Evolutionary conservation across 192 early-diverging fungal genomes (phyloP).

Genomic region (Entomortierella parvispora): DNA sequence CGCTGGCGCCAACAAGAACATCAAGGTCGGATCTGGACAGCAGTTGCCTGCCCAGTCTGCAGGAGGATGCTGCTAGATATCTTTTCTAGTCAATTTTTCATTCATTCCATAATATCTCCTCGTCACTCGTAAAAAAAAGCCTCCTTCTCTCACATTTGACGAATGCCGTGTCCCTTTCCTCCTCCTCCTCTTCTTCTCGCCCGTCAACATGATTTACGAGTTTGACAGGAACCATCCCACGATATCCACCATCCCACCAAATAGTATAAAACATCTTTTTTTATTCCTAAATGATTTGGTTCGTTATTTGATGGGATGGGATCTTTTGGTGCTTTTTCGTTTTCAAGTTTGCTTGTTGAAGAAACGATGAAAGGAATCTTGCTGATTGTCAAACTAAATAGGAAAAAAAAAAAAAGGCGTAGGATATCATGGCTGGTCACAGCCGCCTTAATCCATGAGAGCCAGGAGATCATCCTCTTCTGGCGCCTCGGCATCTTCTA

Average conservation of each 20-base stretch:
- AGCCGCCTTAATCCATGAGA: constrained; percentile 38
- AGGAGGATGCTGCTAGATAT: constrained; percentile 67
- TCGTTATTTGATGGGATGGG: too few relatives aligned
- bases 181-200: too few relatives aligned
- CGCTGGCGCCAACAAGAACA: constrained; percentile 55
- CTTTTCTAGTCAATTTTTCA: constrained; percentile 12
- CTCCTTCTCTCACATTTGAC: background rate
- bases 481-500: constrained; percentile 12
- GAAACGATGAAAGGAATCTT: too few relatives aligned
- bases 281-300: too few relatives aligned
- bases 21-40: constrained; percentile 58
- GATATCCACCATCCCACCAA: too few relatives aligned
- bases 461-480: constrained; percentile 43
- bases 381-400: too few relatives aligned
- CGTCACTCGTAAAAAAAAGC: background rate
- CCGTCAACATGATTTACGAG: too few relatives aligned
- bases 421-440: background rate
- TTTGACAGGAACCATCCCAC: too few relatives aligned
- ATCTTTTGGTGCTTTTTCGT: too few relatives aligned
- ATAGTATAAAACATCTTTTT: too few relatives aligned
- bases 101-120: background rate
- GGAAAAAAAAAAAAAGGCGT: too few relatives aligned
- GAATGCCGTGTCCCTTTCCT: background rate
- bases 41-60: constrained; percentile 53
- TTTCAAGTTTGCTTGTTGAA: too few relatives aligned